A percentile compares a stretch with the other conserved stretches of the same genome.
Evolutionary conservation across 495 filamentous ascomycete species (phyloP).

Genomic region (Trichoderma erinaceum): DNA sequence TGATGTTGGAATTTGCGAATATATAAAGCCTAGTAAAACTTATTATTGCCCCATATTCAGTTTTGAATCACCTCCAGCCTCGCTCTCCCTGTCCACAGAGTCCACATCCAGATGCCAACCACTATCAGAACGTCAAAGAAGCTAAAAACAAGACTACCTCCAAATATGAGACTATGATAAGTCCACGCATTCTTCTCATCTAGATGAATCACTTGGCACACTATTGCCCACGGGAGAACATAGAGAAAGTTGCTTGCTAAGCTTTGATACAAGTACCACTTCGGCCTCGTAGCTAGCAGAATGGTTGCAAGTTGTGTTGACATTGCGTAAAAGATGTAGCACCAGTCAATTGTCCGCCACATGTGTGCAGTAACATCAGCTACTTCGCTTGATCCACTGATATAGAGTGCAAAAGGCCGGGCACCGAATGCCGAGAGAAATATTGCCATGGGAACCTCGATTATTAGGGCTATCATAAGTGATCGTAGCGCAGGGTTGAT

Average conservation of each 20-base stretch:
- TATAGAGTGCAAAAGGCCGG: slow-evolving; percentile 52
- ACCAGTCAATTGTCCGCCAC: slow-evolving; percentile 70
- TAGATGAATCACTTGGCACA: slow-evolving; percentile 43
- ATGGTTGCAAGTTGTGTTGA: slow-evolving; percentile 60
- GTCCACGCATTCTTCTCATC: slow-evolving; percentile 56
- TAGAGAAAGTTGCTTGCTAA: slow-evolving; percentile 59
- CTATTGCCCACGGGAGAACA: slow-evolving; percentile 67
- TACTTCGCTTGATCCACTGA: slow-evolving; percentile 50
- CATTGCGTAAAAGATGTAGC: slow-evolving; percentile 67
- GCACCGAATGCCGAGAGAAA: slow-evolving; percentile 55
- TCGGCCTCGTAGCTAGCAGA: slow-evolving; percentile 57
- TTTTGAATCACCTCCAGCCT: slow-evolving; percentile 23
- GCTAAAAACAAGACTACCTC: slow-evolving; percentile 61
- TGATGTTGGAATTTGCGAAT: too few relatives aligned
- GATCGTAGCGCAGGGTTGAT: slow-evolving; percentile 51
- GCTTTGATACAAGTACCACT: slow-evolving; percentile 63
- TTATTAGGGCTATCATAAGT: slow-evolving; percentile 39
- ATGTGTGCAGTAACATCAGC: slow-evolving; percentile 58
- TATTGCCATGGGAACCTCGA: slow-evolving; percentile 60
- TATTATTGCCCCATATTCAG: neutral
- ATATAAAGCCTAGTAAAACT: too few relatives aligned
- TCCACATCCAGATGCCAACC: slow-evolving; percentile 50
- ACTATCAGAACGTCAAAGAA: slow-evolving; percentile 52
- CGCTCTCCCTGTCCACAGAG: slow-evolving; percentile 43
- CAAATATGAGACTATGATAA: slow-evolving; percentile 62